Evolutionary conservation across 345 rosid species (phyloP).

Genomic region (Rhodamnia rubescens): DNA sequence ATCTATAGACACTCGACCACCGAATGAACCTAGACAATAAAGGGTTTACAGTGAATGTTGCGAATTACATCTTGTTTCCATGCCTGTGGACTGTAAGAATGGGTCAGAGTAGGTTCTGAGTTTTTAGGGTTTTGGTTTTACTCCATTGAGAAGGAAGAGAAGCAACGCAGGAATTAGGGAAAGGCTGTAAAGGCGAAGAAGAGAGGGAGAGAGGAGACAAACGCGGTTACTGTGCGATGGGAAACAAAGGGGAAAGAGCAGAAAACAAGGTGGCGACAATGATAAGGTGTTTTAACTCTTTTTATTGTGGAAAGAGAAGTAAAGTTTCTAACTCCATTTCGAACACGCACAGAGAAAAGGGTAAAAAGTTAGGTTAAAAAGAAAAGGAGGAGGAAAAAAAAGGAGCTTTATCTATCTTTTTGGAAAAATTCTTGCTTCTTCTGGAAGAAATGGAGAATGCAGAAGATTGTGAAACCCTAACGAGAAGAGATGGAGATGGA

Average conservation of each 20-base stretch:
- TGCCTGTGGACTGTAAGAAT: background rate
- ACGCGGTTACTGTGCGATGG: background rate
- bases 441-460: background rate
- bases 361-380: background rate
- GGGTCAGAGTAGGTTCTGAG: background rate
- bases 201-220: background rate
- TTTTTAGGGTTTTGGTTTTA: background rate
- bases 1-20: background rate
- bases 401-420: background rate
- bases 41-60: background rate
- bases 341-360: background rate
- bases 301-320: background rate
- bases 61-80: background rate
- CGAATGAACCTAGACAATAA: background rate
- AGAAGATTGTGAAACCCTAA: background rate
- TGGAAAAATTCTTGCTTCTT: background rate
- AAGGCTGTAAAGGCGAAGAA: background rate
- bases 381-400: background rate
- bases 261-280: background rate
- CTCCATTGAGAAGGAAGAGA: background rate
- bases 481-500: background rate
- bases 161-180: background rate
- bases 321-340: background rate
- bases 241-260: background rate
- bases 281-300: background rate